These are phyloP conservation scores for Babesia gibsoni DNA, from an alignment of 169 alveolate genomes.

Conservation along the genomic window DNA sequence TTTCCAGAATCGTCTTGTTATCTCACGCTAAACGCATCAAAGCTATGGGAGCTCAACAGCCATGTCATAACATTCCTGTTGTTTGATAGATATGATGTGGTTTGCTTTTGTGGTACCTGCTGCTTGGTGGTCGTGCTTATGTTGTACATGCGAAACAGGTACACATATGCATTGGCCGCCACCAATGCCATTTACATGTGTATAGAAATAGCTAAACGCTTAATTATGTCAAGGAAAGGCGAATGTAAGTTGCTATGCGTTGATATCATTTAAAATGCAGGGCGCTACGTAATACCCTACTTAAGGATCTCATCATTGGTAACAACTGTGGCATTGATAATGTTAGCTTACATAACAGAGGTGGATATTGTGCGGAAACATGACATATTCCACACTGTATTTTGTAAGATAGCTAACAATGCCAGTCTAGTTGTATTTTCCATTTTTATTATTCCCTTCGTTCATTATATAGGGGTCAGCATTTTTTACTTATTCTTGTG, in stretches of 20 bases:
- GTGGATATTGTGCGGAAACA: slow-evolving; percentile 3
- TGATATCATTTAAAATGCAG: not conserved
- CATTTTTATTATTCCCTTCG: slow-evolving; percentile 6
- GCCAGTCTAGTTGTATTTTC: not conserved
- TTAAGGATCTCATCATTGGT: not conserved
- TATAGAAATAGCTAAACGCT: slow-evolving; percentile 3
- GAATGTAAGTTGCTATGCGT: not conserved
- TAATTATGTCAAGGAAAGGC: not conserved
- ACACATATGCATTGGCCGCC: not conserved
- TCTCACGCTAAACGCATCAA: not conserved
- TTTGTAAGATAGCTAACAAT: not conserved
- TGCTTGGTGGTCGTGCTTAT: not conserved
- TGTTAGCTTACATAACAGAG: slow-evolving; percentile 13
- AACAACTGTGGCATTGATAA: not conserved
- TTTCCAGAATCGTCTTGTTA: not conserved
- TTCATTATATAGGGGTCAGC: slow-evolving; percentile 19
- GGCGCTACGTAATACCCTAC: not conserved
- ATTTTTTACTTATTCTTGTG: slow-evolving; percentile 34
- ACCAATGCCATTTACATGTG: not conserved
- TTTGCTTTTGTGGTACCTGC: not conserved
- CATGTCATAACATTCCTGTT: not conserved
- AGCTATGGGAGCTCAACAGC: not conserved
- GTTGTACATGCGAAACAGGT: not conserved
- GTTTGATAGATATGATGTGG: not conserved
- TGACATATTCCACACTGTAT: slow-evolving; percentile 10